These are phyloP conservation scores for Hyaloscypha hepaticicola DNA, from an alignment of 495 filamentous ascomycete genomes.

Conservation along the genomic window DNA sequence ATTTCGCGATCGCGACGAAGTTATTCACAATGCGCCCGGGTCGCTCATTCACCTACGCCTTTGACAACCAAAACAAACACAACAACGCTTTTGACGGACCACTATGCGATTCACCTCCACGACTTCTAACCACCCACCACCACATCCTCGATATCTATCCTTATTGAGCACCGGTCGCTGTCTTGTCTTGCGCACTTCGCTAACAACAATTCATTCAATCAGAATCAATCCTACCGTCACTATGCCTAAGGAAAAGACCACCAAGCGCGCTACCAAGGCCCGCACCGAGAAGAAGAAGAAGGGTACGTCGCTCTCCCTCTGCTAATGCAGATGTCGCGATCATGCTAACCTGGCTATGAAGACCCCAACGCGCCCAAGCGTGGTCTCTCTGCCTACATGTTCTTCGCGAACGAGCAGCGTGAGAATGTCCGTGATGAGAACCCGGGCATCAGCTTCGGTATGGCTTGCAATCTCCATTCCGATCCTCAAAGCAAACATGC, in stretches of 20 bases:
- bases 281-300: conserved; percentile 72
- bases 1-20: conserved; percentile 25
- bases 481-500: not conserved
- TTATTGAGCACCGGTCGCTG: conserved; percentile 24
- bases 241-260: conserved; percentile 76
- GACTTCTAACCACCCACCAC: conserved; percentile 29
- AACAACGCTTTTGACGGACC: conserved; percentile 5
- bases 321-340: not conserved
- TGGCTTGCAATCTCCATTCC: conserved; percentile 21
- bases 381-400: conserved; percentile 99
- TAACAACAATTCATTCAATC: conserved; percentile 42
- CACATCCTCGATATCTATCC: too few relatives aligned
- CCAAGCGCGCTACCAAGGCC: conserved; percentile 54
- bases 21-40: conserved; percentile 27
- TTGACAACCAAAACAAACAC: conserved; percentile 10
- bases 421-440: conserved; percentile 98
- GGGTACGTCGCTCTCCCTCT: conserved; percentile 52
- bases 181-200: conserved; percentile 31
- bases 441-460: conserved; percentile 96
- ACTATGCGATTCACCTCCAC: not conserved
- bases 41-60: conserved; percentile 5
- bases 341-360: conserved; percentile 38
- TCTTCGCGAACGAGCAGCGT: conserved; percentile 99
- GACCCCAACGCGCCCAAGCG: conserved; percentile 99
- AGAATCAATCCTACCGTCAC: conserved; percentile 48